These are phyloP conservation scores for Ottelia alismoides DNA, from an alignment of 106 monocot genomes.

Conservation along the genomic window DNA sequence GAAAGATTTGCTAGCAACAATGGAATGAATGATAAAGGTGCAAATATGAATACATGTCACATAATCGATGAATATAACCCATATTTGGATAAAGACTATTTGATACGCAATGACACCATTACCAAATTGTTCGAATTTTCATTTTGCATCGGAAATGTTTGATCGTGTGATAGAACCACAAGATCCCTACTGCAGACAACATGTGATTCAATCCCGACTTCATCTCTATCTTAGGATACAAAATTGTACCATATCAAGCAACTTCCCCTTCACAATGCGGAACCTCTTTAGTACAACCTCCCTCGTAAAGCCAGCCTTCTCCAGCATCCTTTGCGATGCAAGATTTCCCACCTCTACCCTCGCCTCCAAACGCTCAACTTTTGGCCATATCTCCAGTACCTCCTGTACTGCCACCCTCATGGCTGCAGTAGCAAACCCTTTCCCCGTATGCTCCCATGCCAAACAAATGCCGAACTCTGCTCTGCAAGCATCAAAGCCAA, in stretches of 20 bases:
- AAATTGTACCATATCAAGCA: constrained; percentile 30
- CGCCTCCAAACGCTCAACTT: constrained; percentile 53
- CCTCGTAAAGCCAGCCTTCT: constrained; percentile 45
- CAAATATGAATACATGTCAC: too few species aligned
- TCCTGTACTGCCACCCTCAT: constrained; percentile 9
- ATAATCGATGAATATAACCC: too few species aligned
- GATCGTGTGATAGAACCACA: too few species aligned
- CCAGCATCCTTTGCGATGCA: constrained; percentile 37
- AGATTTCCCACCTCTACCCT: constrained; percentile 30
- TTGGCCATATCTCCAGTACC: constrained; percentile 17
- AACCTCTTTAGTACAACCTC: constrained; percentile 45
- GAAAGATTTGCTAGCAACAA: too few species aligned
- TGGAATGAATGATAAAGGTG: too few species aligned
- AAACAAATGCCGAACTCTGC: constrained; percentile 29
- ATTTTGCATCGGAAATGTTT: too few species aligned
- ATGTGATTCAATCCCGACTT: too few species aligned
- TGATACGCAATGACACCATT: too few species aligned
- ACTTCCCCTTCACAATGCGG: constrained; percentile 16
- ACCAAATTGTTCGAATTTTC: too few species aligned
- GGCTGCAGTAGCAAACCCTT: constrained; percentile 28
- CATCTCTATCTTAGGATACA: too few species aligned
- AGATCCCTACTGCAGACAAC: too few species aligned
- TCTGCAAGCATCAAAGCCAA: constrained; percentile 8
- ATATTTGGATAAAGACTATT: too few species aligned
- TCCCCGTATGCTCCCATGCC: constrained; percentile 30